Base-by-base conservation (phyloP, 2,329 filamentous ascomycete species). In the Hypoxylon sp. region DNA sequence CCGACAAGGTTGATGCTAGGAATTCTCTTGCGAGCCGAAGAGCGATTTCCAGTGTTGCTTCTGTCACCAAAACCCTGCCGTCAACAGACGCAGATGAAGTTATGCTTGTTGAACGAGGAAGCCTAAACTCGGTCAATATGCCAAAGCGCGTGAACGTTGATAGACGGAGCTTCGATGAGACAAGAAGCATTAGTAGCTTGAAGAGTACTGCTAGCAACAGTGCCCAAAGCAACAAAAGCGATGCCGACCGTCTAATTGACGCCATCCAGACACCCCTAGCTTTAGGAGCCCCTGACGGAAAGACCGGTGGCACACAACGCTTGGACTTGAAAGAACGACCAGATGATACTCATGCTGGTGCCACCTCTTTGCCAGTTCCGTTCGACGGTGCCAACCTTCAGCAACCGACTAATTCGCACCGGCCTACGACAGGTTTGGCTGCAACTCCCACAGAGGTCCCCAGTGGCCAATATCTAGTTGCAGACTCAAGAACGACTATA, bases 161-260 rank as follows among this genome's bases (percentile, higher is more conserved):
- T 29, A 65, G 62, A 25, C 63, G 61, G 37, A 75, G 71, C 31
- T 60, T 72, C 7, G 71, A 73, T 12, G 74, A 73, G 19, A 62
- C 63, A 2, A 65, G 53, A 12, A 81, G 77, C 36, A 51, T 69
- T 17, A 69, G 57, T 15, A 80, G 78, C 47, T 58, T 67, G 15
- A 69, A 54, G 26, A 80, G 76, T 36, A 67, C 60, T 17, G 45
- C 42, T 2, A 87, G 84, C 57, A 78, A 73, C 27, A 83, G 84
- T 57, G 65, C 69, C 9, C 71, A 68, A 32, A 86, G 82, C 60
- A 71, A 65, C 26, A 77, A 74, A 61, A 86, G 82, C 60, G 85
- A 90, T 59, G 84, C 87, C 0, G 87, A 90, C 53, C 76, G 87
- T 19, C 73, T 91, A 8, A 90, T 90, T 16, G 81, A 89, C 63